Evolutionary conservation across 2,329 filamentous ascomycete species (phyloP), one percentile per base, ranked within the genome.

Genomic region (Incumbomyces lentus): DNA sequence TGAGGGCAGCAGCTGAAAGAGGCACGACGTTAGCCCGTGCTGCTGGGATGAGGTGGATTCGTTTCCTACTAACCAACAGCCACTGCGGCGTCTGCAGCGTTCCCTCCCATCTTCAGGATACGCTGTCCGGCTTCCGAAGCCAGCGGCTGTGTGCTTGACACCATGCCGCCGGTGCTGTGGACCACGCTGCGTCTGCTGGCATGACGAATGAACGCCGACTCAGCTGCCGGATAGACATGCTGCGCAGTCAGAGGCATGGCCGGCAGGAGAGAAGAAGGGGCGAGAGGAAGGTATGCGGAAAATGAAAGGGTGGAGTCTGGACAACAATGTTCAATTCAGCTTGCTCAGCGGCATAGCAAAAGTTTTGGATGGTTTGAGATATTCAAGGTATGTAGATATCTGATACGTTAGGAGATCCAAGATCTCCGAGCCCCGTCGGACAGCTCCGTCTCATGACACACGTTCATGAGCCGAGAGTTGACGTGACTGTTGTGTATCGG

Each of bases 161-260:
- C 85, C 48, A 96, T 95, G 38, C 88, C 90, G 59, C 89, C 83
- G 4, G 85, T 89, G 63, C 87, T 95, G 63, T 96, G 89, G 11
- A 96, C 86, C 11, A 94, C 88, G 57, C 90, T 95, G 52, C 92
- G 75, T 33, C 90, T 79, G 57, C 87, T 93, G 8, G 85, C 66
- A 61, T 86, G 90, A 51, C 76, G 74, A 51, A 73, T 68, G 43
- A 62, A 63, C 32, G 70, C 64, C 7, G 71, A 66, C 37, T 73
- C 66, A 17, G 59, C 59, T 44, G 68, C 64, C 26, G 73, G 68
- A 53, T 74, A 75, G 43, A 79, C 64, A 45, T 74, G 66, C 48
- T 64, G 64, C 12, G 68, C 62, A 42, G 50, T 51, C 34, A 57
- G 49, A 45, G 42, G 42, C 42, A 45, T 45, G 31, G 18, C 29